Conservation (phyloP, 1,139 yeast species). For the Pichia sp. region DNA sequence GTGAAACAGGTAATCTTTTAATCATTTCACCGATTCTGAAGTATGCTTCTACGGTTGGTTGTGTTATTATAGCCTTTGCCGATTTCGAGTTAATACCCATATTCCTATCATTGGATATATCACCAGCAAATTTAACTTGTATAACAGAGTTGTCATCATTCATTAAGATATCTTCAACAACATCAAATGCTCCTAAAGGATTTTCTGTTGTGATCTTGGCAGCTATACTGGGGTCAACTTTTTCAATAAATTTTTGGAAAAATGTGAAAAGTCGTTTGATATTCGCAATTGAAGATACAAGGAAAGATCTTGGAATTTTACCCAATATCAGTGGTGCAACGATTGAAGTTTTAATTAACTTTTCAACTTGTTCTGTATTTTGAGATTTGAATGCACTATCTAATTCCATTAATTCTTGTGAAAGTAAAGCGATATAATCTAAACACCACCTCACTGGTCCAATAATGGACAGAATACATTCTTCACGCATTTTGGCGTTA, state of each 20-base stretch:
- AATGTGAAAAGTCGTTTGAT: constrained; percentile 62
- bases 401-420: constrained; percentile 53
- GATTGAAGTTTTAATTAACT: constrained; percentile 22
- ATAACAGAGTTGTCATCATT: constrained; percentile 29
- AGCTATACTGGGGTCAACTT: constrained; percentile 23
- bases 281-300: constrained; percentile 63
- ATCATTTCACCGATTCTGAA: constrained; percentile 48
- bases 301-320: constrained; percentile 62
- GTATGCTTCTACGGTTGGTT: constrained; percentile 50
- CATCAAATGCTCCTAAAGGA: constrained; percentile 26
- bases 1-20: constrained; percentile 48
- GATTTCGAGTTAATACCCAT: constrained; percentile 16
- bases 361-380: constrained; percentile 19
- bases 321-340: constrained; percentile 52
- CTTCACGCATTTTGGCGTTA: constrained; percentile 51
- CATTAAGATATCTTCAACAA: constrained; percentile 36
- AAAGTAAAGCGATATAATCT: constrained; percentile 57
- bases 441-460: constrained; percentile 78
- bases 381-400: constrained; percentile 22
- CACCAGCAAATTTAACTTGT: constrained; percentile 9
- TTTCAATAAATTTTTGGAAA: constrained; percentile 31
- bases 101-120: constrained; percentile 4
- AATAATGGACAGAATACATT: constrained; percentile 51
- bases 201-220: constrained; percentile 24
- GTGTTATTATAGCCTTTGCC: constrained; percentile 35